Evolutionary conservation across 2,329 filamentous ascomycete genomes (phyloP).

Genomic region (Cercospora janseana): DNA sequence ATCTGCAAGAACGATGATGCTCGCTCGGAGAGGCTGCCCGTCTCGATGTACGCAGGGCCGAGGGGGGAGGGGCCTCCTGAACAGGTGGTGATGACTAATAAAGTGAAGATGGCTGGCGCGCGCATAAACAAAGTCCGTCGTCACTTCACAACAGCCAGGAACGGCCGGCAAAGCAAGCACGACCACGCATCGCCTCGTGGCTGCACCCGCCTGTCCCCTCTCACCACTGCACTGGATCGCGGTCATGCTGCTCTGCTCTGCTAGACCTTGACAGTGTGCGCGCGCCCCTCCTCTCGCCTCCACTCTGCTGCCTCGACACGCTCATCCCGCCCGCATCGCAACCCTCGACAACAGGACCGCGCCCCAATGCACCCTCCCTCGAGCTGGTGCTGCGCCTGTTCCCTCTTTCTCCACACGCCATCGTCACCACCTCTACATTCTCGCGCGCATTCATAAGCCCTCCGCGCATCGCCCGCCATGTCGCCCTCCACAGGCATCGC

Average conservation of each 20-base stretch:
- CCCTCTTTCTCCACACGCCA: neutral
- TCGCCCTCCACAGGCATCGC: slow-evolving; percentile 55
- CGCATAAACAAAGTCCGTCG: slow-evolving; percentile 8
- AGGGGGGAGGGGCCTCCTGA: no score
- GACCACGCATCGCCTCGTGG: slow-evolving; percentile 5
- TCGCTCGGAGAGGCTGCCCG: no score
- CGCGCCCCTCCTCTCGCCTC: no score
- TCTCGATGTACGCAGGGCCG: no score
- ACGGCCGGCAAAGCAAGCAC: neutral
- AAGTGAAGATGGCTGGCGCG: no score
- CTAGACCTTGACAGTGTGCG: neutral
- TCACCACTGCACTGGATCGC: neutral
- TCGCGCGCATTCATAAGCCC: neutral
- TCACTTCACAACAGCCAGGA: slow-evolving; percentile 1
- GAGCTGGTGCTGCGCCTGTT: neutral
- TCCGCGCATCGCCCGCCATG: slow-evolving; percentile 43
- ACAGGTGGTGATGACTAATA: no score
- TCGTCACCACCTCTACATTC: neutral
- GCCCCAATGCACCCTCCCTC: no score
- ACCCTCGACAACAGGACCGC: no score
- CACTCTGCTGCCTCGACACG: no score
- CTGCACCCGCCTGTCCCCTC: neutral
- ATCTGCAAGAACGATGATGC: no score
- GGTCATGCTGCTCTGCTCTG: neutral
- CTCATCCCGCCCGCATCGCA: no score